phyloP scores from a whole-genome alignment of 2,329 filamentous ascomycete genomes.

The Trichophyton benhamiae region DNA sequence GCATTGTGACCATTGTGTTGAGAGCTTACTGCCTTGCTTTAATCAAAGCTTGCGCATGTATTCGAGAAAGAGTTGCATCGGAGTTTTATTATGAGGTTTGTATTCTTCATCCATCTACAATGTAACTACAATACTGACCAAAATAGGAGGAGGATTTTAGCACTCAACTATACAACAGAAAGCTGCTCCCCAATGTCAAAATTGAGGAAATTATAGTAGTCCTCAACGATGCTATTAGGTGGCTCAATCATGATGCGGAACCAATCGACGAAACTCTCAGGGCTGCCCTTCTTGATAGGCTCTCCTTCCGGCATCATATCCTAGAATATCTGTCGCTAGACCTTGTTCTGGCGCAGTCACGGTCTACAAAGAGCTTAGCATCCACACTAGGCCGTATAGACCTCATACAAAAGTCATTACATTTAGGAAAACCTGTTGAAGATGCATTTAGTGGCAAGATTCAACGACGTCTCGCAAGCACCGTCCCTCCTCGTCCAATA shows the following conservation, averaged over 20 bases:
- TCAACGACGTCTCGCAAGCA: constrained; percentile 83
- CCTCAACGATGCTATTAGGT: constrained; percentile 43
- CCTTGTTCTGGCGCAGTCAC: constrained; percentile 21
- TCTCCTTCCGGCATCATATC: constrained; percentile 51
- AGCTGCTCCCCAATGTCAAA: constrained; percentile 55
- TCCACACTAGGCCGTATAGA: constrained; percentile 37
- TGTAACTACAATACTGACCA: constrained; percentile 12
- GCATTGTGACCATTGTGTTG: constrained; percentile 52
- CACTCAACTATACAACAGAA: constrained; percentile 75
- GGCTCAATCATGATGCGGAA: constrained; percentile 33
- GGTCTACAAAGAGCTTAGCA: constrained; percentile 20
- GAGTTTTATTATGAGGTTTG: constrained; percentile 81
- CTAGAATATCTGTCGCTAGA: constrained; percentile 30
- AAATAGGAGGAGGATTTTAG: constrained; percentile 87
- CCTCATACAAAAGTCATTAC: constrained; percentile 47
- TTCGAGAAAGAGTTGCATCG: constrained; percentile 63
- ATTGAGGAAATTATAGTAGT: constrained; percentile 43
- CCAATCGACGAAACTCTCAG: constrained; percentile 27
- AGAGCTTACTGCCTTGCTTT: constrained; percentile 76
- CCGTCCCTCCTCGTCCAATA: constrained; percentile 82
- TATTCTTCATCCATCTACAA: not conserved
- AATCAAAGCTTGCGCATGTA: constrained; percentile 68
- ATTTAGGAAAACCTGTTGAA: constrained; percentile 52
- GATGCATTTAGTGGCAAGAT: constrained; percentile 83
- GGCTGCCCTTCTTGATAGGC: constrained; percentile 50